These are phyloP conservation scores for Ceriops tagal DNA, from an alignment of 345 rosid species.

Conservation along the genomic window DNA sequence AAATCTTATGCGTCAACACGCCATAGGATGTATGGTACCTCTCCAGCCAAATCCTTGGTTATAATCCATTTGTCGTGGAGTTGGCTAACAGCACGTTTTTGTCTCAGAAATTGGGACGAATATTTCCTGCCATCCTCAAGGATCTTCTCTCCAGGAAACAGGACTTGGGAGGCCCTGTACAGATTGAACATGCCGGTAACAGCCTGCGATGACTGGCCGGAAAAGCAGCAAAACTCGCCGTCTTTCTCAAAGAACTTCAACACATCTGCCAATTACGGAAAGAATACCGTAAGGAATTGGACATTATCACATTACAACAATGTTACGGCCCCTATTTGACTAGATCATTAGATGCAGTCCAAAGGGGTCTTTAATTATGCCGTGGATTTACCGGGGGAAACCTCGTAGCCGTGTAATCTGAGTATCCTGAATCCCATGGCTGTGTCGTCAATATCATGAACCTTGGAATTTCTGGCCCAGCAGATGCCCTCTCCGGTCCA, in stretches of 20 bases:
- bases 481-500: slow-evolving; percentile 83
- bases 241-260: slow-evolving; percentile 65
- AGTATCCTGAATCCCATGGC: slow-evolving; percentile 89
- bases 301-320: background rate
- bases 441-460: slow-evolving; percentile 86
- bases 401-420: slow-evolving; percentile 67
- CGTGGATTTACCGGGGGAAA: slow-evolving; percentile 57
- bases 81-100: slow-evolving; percentile 48
- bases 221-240: slow-evolving; percentile 68
- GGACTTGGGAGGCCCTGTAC: slow-evolving; percentile 72
- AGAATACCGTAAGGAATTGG: background rate
- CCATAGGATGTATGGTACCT: slow-evolving; percentile 35
- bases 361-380: background rate
- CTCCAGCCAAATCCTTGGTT: slow-evolving; percentile 87
- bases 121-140: slow-evolving; percentile 61
- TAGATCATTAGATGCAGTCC: background rate
- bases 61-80: slow-evolving; percentile 92
- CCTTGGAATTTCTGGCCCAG: slow-evolving; percentile 82
- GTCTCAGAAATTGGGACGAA: slow-evolving; percentile 43
- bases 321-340: background rate
- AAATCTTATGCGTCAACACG: background rate
- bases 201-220: slow-evolving; percentile 84
- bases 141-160: slow-evolving; percentile 65
- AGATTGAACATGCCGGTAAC: slow-evolving; percentile 87
- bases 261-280: slow-evolving; percentile 47